These are phyloP conservation scores for Aspergillus hortae DNA, from an alignment of 2,329 filamentous ascomycete species.

Conservation along the genomic window DNA sequence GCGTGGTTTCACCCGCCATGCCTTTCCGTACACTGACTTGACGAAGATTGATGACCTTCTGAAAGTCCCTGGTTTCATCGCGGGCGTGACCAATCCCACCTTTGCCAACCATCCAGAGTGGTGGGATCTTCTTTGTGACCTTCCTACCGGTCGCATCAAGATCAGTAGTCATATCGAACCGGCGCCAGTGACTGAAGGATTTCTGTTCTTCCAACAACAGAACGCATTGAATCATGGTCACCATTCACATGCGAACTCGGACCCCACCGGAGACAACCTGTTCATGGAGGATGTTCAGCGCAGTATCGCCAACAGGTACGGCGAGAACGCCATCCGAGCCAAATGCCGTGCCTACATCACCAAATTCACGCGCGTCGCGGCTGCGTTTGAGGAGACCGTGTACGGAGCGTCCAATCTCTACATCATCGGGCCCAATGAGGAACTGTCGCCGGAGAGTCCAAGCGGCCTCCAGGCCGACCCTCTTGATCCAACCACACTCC, in stretches of 20 bases:
- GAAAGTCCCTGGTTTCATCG: slow-evolving; percentile 95
- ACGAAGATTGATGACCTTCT: slow-evolving; percentile 96
- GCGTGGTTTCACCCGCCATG: slow-evolving; percentile 89
- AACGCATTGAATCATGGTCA: slow-evolving; percentile 23
- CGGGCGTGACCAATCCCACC: slow-evolving; percentile 93
- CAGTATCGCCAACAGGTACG: slow-evolving; percentile 80
- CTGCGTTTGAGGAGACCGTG: slow-evolving; percentile 91
- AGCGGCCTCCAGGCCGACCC: slow-evolving; percentile 35
- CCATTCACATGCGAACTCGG: slow-evolving; percentile 38
- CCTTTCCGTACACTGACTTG: slow-evolving; percentile 95
- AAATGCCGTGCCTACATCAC: slow-evolving; percentile 96
- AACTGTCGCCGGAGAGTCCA: slow-evolving; percentile 50
- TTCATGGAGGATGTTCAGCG: slow-evolving; percentile 86
- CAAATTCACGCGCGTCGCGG: slow-evolving; percentile 87
- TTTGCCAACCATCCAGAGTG: slow-evolving; percentile 94
- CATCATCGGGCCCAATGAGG: slow-evolving; percentile 69
- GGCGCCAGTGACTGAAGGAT: slow-evolving; percentile 76
- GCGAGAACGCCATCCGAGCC: slow-evolving; percentile 82
- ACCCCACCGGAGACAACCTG: slow-evolving; percentile 78
- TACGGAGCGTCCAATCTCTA: slow-evolving; percentile 90
- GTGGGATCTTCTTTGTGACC: slow-evolving; percentile 96
- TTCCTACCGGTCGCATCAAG: slow-evolving; percentile 88
- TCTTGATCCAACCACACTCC: slow-evolving; percentile 52
- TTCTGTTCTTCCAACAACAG: slow-evolving; percentile 83
- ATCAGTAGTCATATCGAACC: slow-evolving; percentile 85